These are phyloP conservation scores for Psilocybe cyanescens DNA, from an alignment of 768 basidiomycete genomes.

Conservation along the genomic window DNA sequence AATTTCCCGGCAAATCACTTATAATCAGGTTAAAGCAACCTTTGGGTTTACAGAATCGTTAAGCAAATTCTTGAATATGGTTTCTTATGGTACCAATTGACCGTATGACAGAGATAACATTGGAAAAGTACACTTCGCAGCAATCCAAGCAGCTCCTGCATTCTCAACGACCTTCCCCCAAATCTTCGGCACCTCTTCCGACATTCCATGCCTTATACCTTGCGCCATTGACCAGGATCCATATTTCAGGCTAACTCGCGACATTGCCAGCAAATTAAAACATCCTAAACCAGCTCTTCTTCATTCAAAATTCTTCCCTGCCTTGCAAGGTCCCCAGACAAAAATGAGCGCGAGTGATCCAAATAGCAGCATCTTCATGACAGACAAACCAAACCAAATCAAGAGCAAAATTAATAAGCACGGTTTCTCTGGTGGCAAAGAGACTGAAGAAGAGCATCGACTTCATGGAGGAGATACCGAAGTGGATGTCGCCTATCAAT, in stretches of 20 bases:
- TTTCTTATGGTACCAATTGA: not conserved
- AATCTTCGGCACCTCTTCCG: conserved; percentile 83
- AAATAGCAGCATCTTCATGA: conserved; percentile 96
- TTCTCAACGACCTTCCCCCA: conserved; percentile 99
- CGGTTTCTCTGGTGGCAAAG: conserved; percentile 94
- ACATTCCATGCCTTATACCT: conserved; percentile 93
- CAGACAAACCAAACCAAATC: conserved; percentile 88
- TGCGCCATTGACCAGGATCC: conserved; percentile 98
- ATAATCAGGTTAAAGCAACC: conserved; percentile 91
- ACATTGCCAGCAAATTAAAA: conserved; percentile 91
- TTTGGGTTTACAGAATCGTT: conserved; percentile 98
- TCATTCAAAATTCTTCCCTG: conserved; percentile 98
- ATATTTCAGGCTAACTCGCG: conserved; percentile 97
- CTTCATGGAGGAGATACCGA: conserved; percentile 89
- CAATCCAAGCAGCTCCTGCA: conserved; percentile 94
- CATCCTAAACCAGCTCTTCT: conserved; percentile 94
- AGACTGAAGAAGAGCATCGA: conserved; percentile 95
- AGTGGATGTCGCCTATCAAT: conserved; percentile 96
- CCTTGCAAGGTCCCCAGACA: conserved; percentile 95
- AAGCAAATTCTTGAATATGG: conserved; percentile 32
- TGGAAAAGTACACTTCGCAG: conserved; percentile 95
- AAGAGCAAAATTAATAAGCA: conserved; percentile 97
- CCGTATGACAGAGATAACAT: conserved; percentile 85
- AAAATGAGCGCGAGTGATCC: conserved; percentile 98
- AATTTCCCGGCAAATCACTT: conserved; percentile 91